Percentiles rank a stretch among this genome's conserved stretches.
Evolutionary conservation across 2,329 filamentous ascomycete genomes (phyloP).

Genomic region (Whalleya microplaca): DNA sequence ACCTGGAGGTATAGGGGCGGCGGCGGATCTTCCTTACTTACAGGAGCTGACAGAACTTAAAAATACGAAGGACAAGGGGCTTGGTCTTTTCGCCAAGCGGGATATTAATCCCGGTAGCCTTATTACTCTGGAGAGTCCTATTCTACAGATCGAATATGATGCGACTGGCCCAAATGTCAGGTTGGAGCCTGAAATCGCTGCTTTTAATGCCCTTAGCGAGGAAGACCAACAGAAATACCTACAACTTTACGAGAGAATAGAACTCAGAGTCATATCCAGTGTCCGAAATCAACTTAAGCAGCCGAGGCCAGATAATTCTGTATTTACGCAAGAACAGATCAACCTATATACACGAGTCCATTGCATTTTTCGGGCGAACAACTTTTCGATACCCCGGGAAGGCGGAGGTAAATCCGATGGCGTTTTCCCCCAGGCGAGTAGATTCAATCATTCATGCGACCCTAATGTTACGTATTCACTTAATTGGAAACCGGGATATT

Average conservation of each 20-base stretch:
- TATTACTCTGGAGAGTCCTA: slow-evolving; percentile 1
- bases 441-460: slow-evolving; percentile 22
- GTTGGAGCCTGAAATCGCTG: not conserved
- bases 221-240: not conserved
- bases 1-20: too few relatives aligned
- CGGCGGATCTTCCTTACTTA: not conserved
- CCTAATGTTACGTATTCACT: slow-evolving; percentile 6
- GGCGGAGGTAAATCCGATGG: not conserved
- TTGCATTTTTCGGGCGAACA: slow-evolving; percentile 1
- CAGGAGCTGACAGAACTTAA: slow-evolving; percentile 2
- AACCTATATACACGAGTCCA: not conserved
- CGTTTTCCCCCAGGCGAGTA: slow-evolving; percentile 10
- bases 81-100: slow-evolving; percentile 11
- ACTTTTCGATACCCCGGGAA: not conserved
- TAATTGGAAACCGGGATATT: not conserved
- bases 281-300: not conserved
- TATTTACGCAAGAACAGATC: not conserved
- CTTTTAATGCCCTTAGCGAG: not conserved
- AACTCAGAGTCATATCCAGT: not conserved
- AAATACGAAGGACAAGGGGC: not conserved
- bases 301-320: not conserved
- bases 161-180: not conserved
- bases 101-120: slow-evolving; percentile 10
- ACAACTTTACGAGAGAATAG: not conserved
- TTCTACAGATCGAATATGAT: not conserved